Percentiles rank a stretch among this genome's conserved stretches.
These are phyloP conservation scores for Puccinia triticina DNA, from an alignment of 1,284 basidiomycete genomes.

Conservation along the genomic window DNA sequence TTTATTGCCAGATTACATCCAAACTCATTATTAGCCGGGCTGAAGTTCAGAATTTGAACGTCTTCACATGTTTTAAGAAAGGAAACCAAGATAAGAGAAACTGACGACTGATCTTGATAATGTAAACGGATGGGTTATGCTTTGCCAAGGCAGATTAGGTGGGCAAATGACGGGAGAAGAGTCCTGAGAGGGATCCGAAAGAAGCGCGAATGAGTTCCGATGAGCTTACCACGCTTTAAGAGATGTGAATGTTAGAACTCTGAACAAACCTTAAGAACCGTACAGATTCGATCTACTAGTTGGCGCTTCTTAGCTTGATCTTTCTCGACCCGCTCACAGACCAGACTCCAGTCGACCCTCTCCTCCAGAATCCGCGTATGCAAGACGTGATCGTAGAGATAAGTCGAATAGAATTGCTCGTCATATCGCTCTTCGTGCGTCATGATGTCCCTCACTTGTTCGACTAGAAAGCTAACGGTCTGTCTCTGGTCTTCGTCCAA, in stretches of 20 bases:
- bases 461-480: constrained; percentile 6
- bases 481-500: constrained; percentile 30
- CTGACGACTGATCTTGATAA: constrained; percentile 30
- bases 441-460: constrained; percentile 20
- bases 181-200: neutral
- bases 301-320: neutral
- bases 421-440: neutral
- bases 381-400: constrained; percentile 19
- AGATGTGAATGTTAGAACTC: neutral
- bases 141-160: constrained; percentile 23
- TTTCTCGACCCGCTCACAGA: constrained; percentile 30
- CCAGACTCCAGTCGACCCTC: constrained; percentile 28
- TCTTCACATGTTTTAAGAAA: neutral
- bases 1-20: too few species aligned
- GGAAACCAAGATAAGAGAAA: neutral
- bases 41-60: neutral
- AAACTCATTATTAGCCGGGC: neutral
- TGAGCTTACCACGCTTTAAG: neutral
- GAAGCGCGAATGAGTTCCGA: neutral
- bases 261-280: constrained; percentile 7
- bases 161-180: neutral
- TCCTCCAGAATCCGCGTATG: neutral
- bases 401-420: constrained; percentile 21
- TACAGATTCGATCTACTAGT: constrained; percentile 20
- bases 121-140: neutral